Conservation (phyloP, 768 basidiomycete species). For the Mycena leptocephala region DNA sequence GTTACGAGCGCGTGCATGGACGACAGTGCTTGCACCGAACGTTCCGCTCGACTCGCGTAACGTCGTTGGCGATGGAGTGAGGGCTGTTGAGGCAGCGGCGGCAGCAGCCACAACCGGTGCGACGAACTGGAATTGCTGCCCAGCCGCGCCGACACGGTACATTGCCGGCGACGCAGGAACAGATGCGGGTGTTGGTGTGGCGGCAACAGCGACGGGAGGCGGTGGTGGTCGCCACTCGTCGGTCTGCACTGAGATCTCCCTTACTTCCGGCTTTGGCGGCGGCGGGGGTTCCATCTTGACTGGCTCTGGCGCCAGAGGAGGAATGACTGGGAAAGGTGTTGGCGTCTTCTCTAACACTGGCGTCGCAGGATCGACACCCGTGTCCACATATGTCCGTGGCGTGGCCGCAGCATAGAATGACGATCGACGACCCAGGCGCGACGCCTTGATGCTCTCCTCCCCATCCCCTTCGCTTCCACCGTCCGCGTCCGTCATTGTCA, state of each 20-base stretch:
- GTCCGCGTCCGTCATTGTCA: slow-evolving; percentile 83
- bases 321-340: background rate
- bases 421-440: slow-evolving; percentile 56
- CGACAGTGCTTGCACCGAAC: slow-evolving; percentile 49
- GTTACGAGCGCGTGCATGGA: slow-evolving; percentile 59
- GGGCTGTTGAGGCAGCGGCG: slow-evolving; percentile 37
- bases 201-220: slow-evolving; percentile 49
- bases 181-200: slow-evolving; percentile 48
- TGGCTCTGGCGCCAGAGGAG: slow-evolving; percentile 40
- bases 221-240: slow-evolving; percentile 76
- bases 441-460: slow-evolving; percentile 85
- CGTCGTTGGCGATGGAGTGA: slow-evolving; percentile 52
- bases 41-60: slow-evolving; percentile 70
- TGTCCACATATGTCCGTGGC: slow-evolving; percentile 37
- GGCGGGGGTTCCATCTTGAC: slow-evolving; percentile 46
- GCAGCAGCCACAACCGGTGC: slow-evolving; percentile 39
- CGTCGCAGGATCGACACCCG: slow-evolving; percentile 32
- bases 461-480: slow-evolving; percentile 77
- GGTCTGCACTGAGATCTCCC: slow-evolving; percentile 87
- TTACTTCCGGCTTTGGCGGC: slow-evolving; percentile 70
- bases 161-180: slow-evolving; percentile 48
- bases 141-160: slow-evolving; percentile 37
- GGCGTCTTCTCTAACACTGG: slow-evolving; percentile 23
- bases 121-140: slow-evolving; percentile 41
- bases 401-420: slow-evolving; percentile 48